phyloP scores from a whole-genome alignment of 2,329 filamentous ascomycete species.

The Achaetomium macrosporum region DNA sequence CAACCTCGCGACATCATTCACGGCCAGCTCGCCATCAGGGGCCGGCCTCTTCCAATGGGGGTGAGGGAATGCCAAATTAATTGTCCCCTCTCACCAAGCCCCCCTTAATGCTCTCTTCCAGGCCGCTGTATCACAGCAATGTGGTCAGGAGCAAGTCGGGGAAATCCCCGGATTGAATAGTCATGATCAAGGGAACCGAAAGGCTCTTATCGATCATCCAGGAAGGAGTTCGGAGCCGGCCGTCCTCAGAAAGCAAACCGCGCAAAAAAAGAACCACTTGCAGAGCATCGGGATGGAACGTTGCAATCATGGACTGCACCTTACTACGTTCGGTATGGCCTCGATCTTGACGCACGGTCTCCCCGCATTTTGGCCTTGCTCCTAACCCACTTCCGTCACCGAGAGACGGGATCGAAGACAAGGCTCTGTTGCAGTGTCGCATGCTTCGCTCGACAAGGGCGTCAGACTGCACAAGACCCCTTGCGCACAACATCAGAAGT shows the following conservation, averaged over 20 bases:
- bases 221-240: background rate
- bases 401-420: background rate
- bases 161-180: too few relatives aligned
- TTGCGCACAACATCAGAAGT: background rate
- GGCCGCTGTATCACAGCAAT: background rate
- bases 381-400: constrained; percentile 8
- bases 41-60: constrained; percentile 2
- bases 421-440: background rate
- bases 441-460: background rate
- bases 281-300: constrained; percentile 20
- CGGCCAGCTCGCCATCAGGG: constrained; percentile 6
- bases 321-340: constrained; percentile 7
- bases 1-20: constrained; percentile 5
- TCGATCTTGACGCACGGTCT: constrained; percentile 6
- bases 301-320: constrained; percentile 21
- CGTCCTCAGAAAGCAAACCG: background rate
- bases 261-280: too few relatives aligned
- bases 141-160: background rate
- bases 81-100: background rate
- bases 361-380: constrained; percentile 11
- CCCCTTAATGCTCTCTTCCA: background rate
- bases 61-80: constrained; percentile 9
- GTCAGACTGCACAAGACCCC: background rate
- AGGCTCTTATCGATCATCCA: background rate
- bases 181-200: too few relatives aligned